Base-by-base conservation (phyloP, 176 grass and related monocot species). In the Paspalum vaginatum region DNA sequence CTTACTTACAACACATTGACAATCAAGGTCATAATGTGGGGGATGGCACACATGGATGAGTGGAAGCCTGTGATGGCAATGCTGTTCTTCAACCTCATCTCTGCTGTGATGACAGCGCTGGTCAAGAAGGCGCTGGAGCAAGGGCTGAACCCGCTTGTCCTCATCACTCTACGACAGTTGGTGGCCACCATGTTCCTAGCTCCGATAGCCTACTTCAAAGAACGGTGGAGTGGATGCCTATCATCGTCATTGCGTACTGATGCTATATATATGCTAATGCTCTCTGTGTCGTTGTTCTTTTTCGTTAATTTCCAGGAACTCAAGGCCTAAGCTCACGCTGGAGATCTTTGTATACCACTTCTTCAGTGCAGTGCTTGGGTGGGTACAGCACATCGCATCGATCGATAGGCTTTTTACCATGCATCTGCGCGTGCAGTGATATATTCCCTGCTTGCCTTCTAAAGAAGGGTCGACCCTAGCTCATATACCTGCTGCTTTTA, bases 281-380 rank as follows among this genome's bases (percentile, higher is more conserved):
- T 54, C 2, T 51, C 11, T 72, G 5, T 3, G 5, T 48, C 8
- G 0, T 8, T n/a, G 17, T 39, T 14, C 18, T 63, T 56, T 8
- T 22, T 82, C 10, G 5, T 38, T 70, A 15, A 1, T 44, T 12
- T 85, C 37, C 80, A 94, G 95, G 87, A 94, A 85, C 83, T 87
- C 74, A 62, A 92, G 95, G 76, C 95, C 95, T 24, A 97, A 89
- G 76, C 16, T 97, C 25, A 97, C 89, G 20, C 0, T 9, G 9
- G 87, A 94, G 78, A 94, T 92, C 40, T 82, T 88, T 26, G 68
- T 73, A 6, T 97, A 97, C 81, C 76, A 92, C 50, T 97, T 97
- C 80, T 86, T 94, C 32, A 91, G 91, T 48, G 91, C 89, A 44
- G 40, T 87, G 55, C 74, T 97, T 27, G 94, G 94, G 93, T 96